Evolutionary conservation across 1,284 basidiomycete species (phyloP).

Genomic region (Takashimella tepidaria): DNA sequence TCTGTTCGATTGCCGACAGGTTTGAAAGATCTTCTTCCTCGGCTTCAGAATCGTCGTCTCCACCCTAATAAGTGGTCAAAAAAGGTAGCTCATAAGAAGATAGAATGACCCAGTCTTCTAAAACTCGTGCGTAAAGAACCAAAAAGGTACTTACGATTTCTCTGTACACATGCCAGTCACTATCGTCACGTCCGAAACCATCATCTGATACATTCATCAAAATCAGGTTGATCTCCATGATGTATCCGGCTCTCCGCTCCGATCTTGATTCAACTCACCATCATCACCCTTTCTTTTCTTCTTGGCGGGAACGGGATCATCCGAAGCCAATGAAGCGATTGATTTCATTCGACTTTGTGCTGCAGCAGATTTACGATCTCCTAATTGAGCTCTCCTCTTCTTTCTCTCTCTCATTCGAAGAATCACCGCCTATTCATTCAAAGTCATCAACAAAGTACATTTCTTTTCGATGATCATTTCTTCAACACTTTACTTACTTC

Average conservation of each 20-base stretch:
- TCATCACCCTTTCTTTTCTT: conserved; percentile 72
- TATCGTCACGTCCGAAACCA: conserved; percentile 89
- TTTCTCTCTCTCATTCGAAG: conserved; percentile 78
- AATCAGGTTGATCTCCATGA: not conserved
- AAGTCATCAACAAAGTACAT: too few species aligned
- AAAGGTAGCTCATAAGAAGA: not conserved
- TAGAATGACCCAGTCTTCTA: too few species aligned
- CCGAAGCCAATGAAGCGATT: conserved; percentile 84
- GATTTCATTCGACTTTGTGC: conserved; percentile 97
- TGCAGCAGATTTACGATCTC: conserved; percentile 87
- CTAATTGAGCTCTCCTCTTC: conserved; percentile 73
- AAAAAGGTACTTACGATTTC: conserved; percentile 65
- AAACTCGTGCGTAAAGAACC: not conserved
- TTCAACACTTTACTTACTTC: conserved; percentile 53
- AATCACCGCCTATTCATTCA: conserved; percentile 60
- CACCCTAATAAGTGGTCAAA: conserved; percentile 57
- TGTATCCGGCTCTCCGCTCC: too few species aligned
- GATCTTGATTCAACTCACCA: conserved; percentile 60
- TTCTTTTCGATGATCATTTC: not conserved
- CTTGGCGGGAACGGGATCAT: conserved; percentile 62
- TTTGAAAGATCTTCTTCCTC: conserved; percentile 85
- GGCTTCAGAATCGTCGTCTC: conserved; percentile 81
- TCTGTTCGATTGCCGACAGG: conserved; percentile 70
- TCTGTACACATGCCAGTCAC: conserved; percentile 96
- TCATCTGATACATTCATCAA: conserved; percentile 61